Base-by-base conservation (phyloP, 163 green algal genomes). In the Chlamydomonas reinhardtii region DNA sequence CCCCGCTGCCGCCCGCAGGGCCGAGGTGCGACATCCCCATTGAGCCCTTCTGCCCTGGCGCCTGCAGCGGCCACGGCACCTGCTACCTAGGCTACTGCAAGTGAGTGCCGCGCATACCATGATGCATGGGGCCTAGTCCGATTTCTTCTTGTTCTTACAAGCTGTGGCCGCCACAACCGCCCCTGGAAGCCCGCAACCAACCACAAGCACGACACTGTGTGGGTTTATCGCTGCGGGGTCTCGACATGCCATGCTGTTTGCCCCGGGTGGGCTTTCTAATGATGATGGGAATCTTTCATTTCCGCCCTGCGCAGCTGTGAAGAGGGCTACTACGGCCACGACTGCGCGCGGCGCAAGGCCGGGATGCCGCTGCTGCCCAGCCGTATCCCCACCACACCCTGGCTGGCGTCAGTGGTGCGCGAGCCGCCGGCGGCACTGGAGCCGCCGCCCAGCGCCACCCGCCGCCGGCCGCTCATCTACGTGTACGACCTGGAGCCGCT, bases 401-500 rank as follows among this genome's bases (percentile, higher is more conserved):
- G 70, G 69, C 61, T 89, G 31, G 2, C 15, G 4, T 16, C 54
- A 2, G 56, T 74, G 62, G 20, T 90, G 37, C 48, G 56, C 0
- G 79, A 90, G 66, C 84, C 90, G 27, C 84, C 83, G 0, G 89
- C 91, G 2, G 88, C 90, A 0, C 16, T 84, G 56, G 72, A 88
- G 37, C 75, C 84, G 17, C 84, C 90, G 29, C 76, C 87, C 2
- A 12, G 1, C 61, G 20, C 74, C 17, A 75, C 71, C 8, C 88
- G 92, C 48, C 80, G 80, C 35, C 91, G 92, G 8, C 94, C 94
- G 19, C 83, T 94, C 59, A 94, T 97, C 43, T 97, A 94, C 73
- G 88, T 97, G 32, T 96, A 97, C 70, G 94, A 97, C 71, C 89
- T 97, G 88, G 92, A 94, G 34, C 61, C 91, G 24, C 84, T 91